These are phyloP conservation scores for Phytophthora europaea DNA, from an alignment of 352 stramenopile species.

Conservation along the genomic window DNA sequence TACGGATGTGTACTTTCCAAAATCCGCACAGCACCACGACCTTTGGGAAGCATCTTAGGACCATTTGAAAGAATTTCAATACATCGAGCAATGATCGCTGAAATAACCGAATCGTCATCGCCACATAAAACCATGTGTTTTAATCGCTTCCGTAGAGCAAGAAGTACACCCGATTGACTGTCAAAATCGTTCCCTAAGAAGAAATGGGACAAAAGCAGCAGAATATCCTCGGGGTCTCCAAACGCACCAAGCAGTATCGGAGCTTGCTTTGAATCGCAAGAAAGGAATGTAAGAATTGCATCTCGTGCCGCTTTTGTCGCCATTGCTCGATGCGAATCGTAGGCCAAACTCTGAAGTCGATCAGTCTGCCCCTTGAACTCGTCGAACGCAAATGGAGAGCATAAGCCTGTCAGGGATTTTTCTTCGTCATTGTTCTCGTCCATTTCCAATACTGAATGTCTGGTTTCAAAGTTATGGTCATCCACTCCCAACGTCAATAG, in stretches of 20 bases:
- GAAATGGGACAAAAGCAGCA: conserved; percentile 59
- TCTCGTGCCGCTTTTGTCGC: conserved; percentile 67
- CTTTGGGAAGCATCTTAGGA: conserved; percentile 41
- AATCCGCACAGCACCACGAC: conserved; percentile 55
- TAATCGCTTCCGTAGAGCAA: conserved; percentile 38
- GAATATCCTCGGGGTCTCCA: conserved; percentile 44
- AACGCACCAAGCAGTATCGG: conserved; percentile 42
- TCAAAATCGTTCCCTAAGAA: conserved; percentile 42
- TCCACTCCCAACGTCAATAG: conserved; percentile 72
- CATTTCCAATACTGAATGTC: conserved; percentile 59
- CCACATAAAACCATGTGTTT: conserved; percentile 29
- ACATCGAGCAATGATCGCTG: conserved; percentile 43
- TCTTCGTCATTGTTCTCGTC: conserved; percentile 70
- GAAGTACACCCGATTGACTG: conserved; percentile 28
- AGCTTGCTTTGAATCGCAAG: conserved; percentile 13
- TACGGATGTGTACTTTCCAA: conserved; percentile 85
- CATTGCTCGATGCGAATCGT: conserved; percentile 69
- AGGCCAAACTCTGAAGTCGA: conserved; percentile 69
- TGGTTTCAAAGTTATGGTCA: conserved; percentile 46
- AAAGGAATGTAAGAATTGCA: conserved; percentile 53
- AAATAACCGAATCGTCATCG: conserved; percentile 29
- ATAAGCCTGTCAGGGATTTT: conserved; percentile 62
- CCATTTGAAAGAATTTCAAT: conserved; percentile 42
- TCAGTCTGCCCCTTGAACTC: conserved; percentile 67
- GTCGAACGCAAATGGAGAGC: conserved; percentile 75